Base-by-base conservation (phyloP, 1,139 yeast species). In the Suhomyces kunorum region DNA sequence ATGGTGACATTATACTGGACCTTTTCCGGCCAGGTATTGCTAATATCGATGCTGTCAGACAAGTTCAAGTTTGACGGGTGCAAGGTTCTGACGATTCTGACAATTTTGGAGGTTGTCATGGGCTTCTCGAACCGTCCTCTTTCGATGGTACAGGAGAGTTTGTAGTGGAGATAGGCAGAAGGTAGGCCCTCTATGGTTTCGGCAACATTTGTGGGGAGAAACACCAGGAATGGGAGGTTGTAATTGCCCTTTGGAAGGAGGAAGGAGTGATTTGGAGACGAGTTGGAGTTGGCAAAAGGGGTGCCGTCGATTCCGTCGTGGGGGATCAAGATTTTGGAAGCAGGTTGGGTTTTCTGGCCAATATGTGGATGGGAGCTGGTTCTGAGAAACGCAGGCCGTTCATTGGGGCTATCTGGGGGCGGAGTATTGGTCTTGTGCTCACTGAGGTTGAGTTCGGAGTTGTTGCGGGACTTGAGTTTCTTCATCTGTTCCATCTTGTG, bases 111-210 rank as follows among this genome's bases (percentile, higher is more conserved):
- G 20, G 56, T 59, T 13, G 51, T 48, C 30, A 78, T 59, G 0
- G 69, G 43, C 68, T 74, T 58, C 76, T 71, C 63, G 68, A 67
- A 64, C 60, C 71, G 53, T 28, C 80, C 78, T 34, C 82, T 64
- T 46, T 80, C 85, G n/a, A 81, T 64, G 12, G 64, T 61, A 37
- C 82, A 74, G 47, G 73, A 77, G 43, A 83, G 61, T 38, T 71
- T 71, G 58, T 84, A 83, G 9, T 80, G 59, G 5, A 83, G 57
- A 7, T 77, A 72, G 1, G 83, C 87, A 30, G 78, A 71, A 34
- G 48, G 42, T 36, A 83, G 60, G 0, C 88, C 87, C 58, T 83
- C 90, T 0, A 83, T 74, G 0, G 89, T 79, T 48, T 83, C 90
- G 2, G 83, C 76, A 0, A 79, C 58, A 48, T 77, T 77, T 2